These are phyloP conservation scores for Sphagnum fallax DNA, from an alignment of 228 moss, liverwort and hornwort genomes.

Conservation along the genomic window DNA sequence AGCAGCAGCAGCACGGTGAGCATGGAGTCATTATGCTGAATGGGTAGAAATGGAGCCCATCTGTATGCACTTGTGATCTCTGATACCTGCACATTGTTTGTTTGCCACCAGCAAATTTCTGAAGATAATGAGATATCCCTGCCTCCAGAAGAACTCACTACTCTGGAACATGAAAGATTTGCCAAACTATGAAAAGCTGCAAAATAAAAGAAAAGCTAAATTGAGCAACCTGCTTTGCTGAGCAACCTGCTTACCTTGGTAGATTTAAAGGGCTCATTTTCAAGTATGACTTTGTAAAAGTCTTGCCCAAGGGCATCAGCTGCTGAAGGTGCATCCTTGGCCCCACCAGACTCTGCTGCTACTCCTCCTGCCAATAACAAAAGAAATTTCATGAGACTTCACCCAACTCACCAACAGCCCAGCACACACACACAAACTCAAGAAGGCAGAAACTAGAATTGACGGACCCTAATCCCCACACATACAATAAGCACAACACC, in stretches of 20 bases:
- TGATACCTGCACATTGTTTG: conserved; percentile 40
- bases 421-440: neutral
- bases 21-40: conserved; percentile 81
- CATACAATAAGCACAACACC: no score
- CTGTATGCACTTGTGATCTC: conserved; percentile 84
- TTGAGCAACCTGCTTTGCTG: no score
- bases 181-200: no score
- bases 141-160: no score
- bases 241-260: conserved; percentile 43
- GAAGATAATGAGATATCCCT: no score
- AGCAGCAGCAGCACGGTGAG: conserved; percentile 85
- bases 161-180: no score
- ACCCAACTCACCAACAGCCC: neutral
- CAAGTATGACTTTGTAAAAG: conserved; percentile 86
- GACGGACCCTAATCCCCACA: no score
- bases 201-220: no score
- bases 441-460: no score
- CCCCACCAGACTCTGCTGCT: conserved; percentile 67
- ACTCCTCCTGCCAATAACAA: conserved; percentile 49
- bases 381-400: neutral
- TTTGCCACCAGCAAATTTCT: neutral
- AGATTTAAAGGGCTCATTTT: conserved; percentile 95
- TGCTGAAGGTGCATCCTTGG: conserved; percentile 72
- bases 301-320: conserved; percentile 86
- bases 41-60: conserved; percentile 95